phyloP scores from a whole-genome alignment of 2,329 filamentous ascomycete genomes.

The Fusarium torulosum region DNA sequence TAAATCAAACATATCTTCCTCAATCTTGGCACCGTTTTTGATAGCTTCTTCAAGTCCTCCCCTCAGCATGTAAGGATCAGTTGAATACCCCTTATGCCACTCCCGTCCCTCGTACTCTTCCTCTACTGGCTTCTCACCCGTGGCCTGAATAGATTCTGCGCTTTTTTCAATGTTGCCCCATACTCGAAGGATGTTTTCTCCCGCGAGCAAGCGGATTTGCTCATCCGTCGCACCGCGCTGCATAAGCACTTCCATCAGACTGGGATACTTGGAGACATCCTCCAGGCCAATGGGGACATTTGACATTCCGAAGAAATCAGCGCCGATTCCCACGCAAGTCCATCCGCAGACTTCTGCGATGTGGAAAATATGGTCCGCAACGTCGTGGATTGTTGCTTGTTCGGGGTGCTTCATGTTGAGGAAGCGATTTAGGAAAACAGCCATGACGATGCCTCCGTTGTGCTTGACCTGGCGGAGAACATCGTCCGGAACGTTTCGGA shows the following conservation, averaged over 20 bases:
- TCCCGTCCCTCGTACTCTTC: slow-evolving; percentile 48
- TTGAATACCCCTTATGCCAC: slow-evolving; percentile 47
- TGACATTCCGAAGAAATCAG: slow-evolving; percentile 54
- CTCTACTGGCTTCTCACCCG: slow-evolving; percentile 46
- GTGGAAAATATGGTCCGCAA: slow-evolving; percentile 53
- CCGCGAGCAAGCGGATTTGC: slow-evolving; percentile 45
- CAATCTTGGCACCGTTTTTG: slow-evolving; percentile 18
- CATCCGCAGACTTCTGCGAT: slow-evolving; percentile 52
- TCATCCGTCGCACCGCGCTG: slow-evolving; percentile 50
- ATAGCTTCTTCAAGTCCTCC: slow-evolving; percentile 36
- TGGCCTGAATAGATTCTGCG: slow-evolving; percentile 40
- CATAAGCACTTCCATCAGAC: slow-evolving; percentile 49
- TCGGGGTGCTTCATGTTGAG: slow-evolving; percentile 49
- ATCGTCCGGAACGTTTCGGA: slow-evolving; percentile 58
- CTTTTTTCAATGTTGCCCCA: slow-evolving; percentile 48
- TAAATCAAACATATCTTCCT: slow-evolving; percentile 17
- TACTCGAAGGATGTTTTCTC: slow-evolving; percentile 50
- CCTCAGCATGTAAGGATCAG: slow-evolving; percentile 45
- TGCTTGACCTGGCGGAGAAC: slow-evolving; percentile 52
- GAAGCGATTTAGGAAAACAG: slow-evolving; percentile 54
- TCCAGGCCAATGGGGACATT: slow-evolving; percentile 48
- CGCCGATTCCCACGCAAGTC: slow-evolving; percentile 55
- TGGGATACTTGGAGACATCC: slow-evolving; percentile 54
- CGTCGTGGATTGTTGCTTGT: slow-evolving; percentile 51
- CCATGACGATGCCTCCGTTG: slow-evolving; percentile 58